Conservation (phyloP, 352 stramenopile species). For the Phytophthora pseudosyringae region DNA sequence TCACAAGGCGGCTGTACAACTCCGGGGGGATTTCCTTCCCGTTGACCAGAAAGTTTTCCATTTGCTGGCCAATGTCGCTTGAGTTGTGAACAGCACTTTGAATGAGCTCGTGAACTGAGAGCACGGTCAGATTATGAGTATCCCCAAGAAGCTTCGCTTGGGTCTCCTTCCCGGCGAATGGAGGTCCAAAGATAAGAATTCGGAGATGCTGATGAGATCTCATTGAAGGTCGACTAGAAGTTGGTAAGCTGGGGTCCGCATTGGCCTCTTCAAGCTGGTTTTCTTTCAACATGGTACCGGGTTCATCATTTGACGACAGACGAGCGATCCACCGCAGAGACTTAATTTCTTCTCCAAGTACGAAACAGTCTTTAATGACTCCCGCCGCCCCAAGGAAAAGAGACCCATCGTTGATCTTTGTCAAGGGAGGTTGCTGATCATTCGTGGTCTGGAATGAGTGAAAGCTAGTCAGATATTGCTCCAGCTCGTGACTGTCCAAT, state of each 20-base stretch:
- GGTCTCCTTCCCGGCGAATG: slow-evolving; percentile 67
- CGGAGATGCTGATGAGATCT: slow-evolving; percentile 36
- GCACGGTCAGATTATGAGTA: slow-evolving; percentile 53
- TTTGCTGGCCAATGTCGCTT: slow-evolving; percentile 39
- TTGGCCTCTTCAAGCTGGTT: background rate
- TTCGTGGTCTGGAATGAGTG: slow-evolving; percentile 16
- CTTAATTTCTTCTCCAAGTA: slow-evolving; percentile 69
- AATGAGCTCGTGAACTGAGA: slow-evolving; percentile 63
- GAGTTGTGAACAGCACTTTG: slow-evolving; percentile 35
- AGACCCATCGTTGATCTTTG: slow-evolving; percentile 36
- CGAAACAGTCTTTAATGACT: slow-evolving; percentile 51
- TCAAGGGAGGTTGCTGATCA: slow-evolving; percentile 25
- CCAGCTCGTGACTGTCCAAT: slow-evolving; percentile 45
- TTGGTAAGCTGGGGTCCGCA: background rate
- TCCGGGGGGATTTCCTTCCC: slow-evolving; percentile 51
- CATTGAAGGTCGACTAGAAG: background rate
- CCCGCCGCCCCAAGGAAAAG: slow-evolving; percentile 56
- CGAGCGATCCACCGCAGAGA: slow-evolving; percentile 64
- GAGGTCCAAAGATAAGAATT: slow-evolving; percentile 63
- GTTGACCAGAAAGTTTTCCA: slow-evolving; percentile 32
- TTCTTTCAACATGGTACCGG: background rate
- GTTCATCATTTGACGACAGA: background rate
- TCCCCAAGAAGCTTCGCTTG: slow-evolving; percentile 57
- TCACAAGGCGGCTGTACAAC: slow-evolving; percentile 64
- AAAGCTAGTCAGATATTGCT: slow-evolving; percentile 57